A percentile compares a stretch with the other conserved stretches of the same genome.
Evolutionary conservation across 2,329 filamentous ascomycete genomes (phyloP).

Genomic region (Bipolaris victoriae): DNA sequence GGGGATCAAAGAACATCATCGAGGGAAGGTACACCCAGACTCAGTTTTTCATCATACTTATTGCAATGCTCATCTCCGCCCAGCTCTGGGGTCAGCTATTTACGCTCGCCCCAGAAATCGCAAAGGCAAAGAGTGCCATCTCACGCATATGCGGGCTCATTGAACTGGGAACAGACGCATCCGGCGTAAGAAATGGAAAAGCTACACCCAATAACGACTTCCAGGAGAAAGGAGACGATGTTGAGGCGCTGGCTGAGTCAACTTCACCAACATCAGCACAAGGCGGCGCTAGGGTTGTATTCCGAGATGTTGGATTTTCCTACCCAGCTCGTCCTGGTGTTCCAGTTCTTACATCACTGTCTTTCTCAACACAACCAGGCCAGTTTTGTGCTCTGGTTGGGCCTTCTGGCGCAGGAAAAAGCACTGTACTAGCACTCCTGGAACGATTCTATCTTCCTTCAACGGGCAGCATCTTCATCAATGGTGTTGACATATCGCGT

Average conservation of each 20-base stretch:
- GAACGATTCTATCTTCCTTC: constrained; percentile 63
- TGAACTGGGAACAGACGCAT: constrained; percentile 37
- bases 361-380: constrained; percentile 62
- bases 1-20: constrained; percentile 74
- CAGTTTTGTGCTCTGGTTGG: constrained; percentile 70
- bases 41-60: constrained; percentile 75
- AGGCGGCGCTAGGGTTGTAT: constrained; percentile 54
- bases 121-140: constrained; percentile 67
- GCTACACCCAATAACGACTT: constrained; percentile 82
- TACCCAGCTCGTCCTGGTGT: constrained; percentile 68
- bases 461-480: constrained; percentile 59
- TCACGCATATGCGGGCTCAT: constrained; percentile 77
- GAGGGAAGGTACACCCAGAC: constrained; percentile 69
- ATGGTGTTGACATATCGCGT: constrained; percentile 56
- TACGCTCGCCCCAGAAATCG: constrained; percentile 75
- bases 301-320: constrained; percentile 67
- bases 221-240: constrained; percentile 59
- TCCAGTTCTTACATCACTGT: constrained; percentile 63
- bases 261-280: constrained; percentile 73
- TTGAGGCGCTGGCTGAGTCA: constrained; percentile 40
- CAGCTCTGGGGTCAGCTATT: constrained; percentile 78
- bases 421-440: constrained; percentile 63
- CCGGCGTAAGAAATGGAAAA: constrained; percentile 73
- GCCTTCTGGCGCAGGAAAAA: constrained; percentile 71
- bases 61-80: constrained; percentile 73